Evolutionary conservation across 1,139 yeast species (phyloP).

Genomic region (Pichia sp.): DNA sequence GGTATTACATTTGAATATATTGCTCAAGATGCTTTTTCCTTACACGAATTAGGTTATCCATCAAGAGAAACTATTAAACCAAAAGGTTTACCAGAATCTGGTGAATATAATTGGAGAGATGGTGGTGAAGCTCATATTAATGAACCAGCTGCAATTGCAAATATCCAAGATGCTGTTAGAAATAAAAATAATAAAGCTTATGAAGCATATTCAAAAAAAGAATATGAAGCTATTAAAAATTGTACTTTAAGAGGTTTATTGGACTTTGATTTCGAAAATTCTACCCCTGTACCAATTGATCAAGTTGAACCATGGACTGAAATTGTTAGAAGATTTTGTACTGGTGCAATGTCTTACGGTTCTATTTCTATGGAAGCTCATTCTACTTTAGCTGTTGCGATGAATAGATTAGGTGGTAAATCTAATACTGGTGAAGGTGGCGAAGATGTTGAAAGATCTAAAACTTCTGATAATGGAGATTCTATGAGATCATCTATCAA

Average conservation of each 20-base stretch:
- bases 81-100: conserved; percentile 80
- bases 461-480: conserved; percentile 78
- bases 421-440: conserved; percentile 99
- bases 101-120: conserved; percentile 98
- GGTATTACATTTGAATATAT: conserved; percentile 94
- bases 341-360: conserved; percentile 99
- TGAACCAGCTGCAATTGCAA: conserved; percentile 92
- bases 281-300: conserved; percentile 80
- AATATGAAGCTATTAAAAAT: conserved; percentile 83
- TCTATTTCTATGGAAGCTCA: conserved; percentile 98
- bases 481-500: conserved; percentile 97
- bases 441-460: conserved; percentile 90
- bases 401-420: conserved; percentile 97
- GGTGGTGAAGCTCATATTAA: conserved; percentile 96
- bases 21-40: conserved; percentile 91
- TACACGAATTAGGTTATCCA: conserved; percentile 92
- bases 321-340: conserved; percentile 92
- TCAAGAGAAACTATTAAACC: conserved; percentile 66
- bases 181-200: conserved; percentile 92
- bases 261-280: conserved; percentile 73
- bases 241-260: conserved; percentile 92
- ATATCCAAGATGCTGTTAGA: conserved; percentile 93
- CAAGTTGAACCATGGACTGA: conserved; percentile 99
- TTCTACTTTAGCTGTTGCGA: conserved; percentile 94
- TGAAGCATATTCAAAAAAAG: conserved; percentile 83